Conservation (phyloP, 441 rosid species). For the Populus tomentosa region DNA sequence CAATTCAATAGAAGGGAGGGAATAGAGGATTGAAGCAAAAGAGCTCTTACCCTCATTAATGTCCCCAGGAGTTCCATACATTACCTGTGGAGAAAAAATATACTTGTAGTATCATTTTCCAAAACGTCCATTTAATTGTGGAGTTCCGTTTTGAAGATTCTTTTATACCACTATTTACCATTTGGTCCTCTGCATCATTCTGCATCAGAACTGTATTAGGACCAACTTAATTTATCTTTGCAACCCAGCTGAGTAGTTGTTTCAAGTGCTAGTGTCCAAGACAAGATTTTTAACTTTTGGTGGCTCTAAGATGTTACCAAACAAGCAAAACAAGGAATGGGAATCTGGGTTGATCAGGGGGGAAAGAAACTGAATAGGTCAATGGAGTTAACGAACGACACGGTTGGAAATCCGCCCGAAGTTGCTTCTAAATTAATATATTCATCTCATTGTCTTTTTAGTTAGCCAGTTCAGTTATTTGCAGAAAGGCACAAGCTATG, state of each 20-base stretch:
- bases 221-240: background rate
- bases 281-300: background rate
- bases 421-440: background rate
- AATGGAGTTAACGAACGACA: background rate
- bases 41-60: too few species aligned
- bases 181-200: background rate
- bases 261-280: background rate
- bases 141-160: background rate
- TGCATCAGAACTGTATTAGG: background rate
- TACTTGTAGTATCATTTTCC: background rate
- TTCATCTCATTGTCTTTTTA: background rate
- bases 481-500: background rate
- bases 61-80: background rate
- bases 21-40: too few species aligned
- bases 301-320: background rate
- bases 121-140: background rate
- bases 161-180: background rate
- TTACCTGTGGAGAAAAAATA: background rate
- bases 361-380: background rate
- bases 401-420: background rate
- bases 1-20: too few species aligned
- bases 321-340: background rate
- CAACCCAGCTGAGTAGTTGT: background rate
- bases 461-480: background rate
- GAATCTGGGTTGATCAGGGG: background rate